A percentile compares a stretch with the other conserved stretches of the same genome.
Conservation (phyloP, 768 basidiomycete genomes). For the Boletus vermiculosoides region DNA sequence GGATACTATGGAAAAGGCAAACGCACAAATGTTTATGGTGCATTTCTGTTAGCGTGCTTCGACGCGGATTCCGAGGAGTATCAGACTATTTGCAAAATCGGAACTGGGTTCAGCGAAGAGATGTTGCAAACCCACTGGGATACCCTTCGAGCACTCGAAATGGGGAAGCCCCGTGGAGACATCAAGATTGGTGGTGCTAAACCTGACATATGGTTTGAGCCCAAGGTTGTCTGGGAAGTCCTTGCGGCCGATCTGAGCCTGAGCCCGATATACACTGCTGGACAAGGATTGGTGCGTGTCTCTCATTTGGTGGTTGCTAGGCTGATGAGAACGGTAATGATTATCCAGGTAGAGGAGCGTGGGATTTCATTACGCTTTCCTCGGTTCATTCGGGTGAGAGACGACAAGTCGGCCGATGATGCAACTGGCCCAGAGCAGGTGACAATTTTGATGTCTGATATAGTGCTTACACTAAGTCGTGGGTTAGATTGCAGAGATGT, state of each 20-base stretch:
- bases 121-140: slow-evolving; percentile 76
- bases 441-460: slow-evolving; percentile 18
- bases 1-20: slow-evolving; percentile 98
- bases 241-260: slow-evolving; percentile 94
- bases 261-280: slow-evolving; percentile 96
- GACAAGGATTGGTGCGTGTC: slow-evolving; percentile 75
- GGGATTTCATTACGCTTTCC: slow-evolving; percentile 97
- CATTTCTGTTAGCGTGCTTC: slow-evolving; percentile 96
- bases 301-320: neutral
- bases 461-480: neutral
- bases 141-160: slow-evolving; percentile 76
- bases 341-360: slow-evolving; percentile 69
- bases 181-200: slow-evolving; percentile 90
- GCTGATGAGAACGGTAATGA: neutral
- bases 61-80: slow-evolving; percentile 92
- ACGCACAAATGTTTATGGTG: slow-evolving; percentile 95
- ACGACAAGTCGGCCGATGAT: slow-evolving; percentile 91
- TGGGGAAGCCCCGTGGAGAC: slow-evolving; percentile 69
- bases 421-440: slow-evolving; percentile 94
- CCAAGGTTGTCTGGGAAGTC: slow-evolving; percentile 97
- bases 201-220: slow-evolving; percentile 98
- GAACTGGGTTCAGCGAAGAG: slow-evolving; percentile 97
- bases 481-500: slow-evolving; percentile 87
- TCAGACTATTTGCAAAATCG: slow-evolving; percentile 99
- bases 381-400: slow-evolving; percentile 86